Evolutionary conservation across 2,329 filamentous ascomycete species (phyloP).

Genomic region (Phaeosphaeria sp.): DNA sequence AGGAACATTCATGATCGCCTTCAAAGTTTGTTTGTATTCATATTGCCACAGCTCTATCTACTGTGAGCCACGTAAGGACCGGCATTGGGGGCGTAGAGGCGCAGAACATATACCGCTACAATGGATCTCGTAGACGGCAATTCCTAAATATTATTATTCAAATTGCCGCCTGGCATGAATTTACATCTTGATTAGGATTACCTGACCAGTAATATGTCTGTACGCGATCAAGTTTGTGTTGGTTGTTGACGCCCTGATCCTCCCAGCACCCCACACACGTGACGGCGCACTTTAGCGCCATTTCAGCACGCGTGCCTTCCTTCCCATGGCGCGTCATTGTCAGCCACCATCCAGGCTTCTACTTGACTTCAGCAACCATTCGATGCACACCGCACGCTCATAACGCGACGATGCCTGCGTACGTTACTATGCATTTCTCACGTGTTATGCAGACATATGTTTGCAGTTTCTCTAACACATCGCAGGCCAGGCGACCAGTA

Average conservation of each 20-base stretch:
- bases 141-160: not conserved
- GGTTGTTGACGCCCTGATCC: too few species aligned
- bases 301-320: slow-evolving; percentile 29
- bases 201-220: too few species aligned
- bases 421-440: slow-evolving; percentile 18
- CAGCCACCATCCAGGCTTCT: slow-evolving; percentile 32
- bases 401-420: slow-evolving; percentile 44
- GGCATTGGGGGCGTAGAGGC: slow-evolving; percentile 20
- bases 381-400: slow-evolving; percentile 32
- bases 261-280: slow-evolving; percentile 16
- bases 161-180: not conserved
- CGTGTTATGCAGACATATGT: not conserved
- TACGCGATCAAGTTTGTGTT: too few species aligned
- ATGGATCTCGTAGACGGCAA: not conserved
- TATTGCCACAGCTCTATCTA: not conserved
- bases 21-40: not conserved
- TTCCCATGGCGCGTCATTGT: slow-evolving; percentile 37
- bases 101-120: slow-evolving; percentile 1
- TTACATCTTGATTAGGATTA: too few species aligned
- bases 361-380: slow-evolving; percentile 27
- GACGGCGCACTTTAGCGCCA: slow-evolving; percentile 7
- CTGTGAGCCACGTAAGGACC: slow-evolving; percentile 8
- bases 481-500: slow-evolving; percentile 49
- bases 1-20: slow-evolving; percentile 30
- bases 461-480: slow-evolving; percentile 19